Evolutionary conservation across 345 rosid species (phyloP).

Genomic region (Gossypium bickii): DNA sequence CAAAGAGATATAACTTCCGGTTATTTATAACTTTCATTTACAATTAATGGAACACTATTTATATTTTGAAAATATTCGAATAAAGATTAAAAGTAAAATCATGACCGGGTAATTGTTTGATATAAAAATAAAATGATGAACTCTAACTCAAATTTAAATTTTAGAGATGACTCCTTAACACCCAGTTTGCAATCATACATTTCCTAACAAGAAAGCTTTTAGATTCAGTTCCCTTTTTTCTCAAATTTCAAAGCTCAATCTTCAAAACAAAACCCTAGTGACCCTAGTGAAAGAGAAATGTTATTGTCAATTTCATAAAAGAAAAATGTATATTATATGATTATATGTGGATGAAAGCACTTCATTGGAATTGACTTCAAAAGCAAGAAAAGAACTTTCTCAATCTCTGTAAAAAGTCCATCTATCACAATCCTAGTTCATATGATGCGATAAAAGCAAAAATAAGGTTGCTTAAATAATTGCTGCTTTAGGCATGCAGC

Average conservation of each 20-base stretch:
- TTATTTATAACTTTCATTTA: no score
- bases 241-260: background rate
- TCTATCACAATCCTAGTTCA: background rate
- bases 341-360: background rate
- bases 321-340: no score
- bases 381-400: background rate
- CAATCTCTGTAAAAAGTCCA: background rate
- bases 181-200: background rate
- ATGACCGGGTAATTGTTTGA: conserved; percentile 16
- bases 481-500: background rate
- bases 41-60: no score
- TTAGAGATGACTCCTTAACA: no score
- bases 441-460: background rate
- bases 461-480: background rate
- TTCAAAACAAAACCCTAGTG: background rate
- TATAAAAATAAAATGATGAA: conserved; percentile 1
- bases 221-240: background rate
- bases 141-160: no score
- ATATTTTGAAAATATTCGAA: background rate
- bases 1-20: no score
- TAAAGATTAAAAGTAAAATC: conserved; percentile 14
- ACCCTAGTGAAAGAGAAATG: background rate
- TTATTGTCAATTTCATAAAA: no score
- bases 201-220: background rate
- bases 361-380: background rate